Evolutionary conservation across 1,139 yeast genomes (phyloP), one percentile per base, ranked within the genome.

Genomic region (Spathaspora sp.): DNA sequence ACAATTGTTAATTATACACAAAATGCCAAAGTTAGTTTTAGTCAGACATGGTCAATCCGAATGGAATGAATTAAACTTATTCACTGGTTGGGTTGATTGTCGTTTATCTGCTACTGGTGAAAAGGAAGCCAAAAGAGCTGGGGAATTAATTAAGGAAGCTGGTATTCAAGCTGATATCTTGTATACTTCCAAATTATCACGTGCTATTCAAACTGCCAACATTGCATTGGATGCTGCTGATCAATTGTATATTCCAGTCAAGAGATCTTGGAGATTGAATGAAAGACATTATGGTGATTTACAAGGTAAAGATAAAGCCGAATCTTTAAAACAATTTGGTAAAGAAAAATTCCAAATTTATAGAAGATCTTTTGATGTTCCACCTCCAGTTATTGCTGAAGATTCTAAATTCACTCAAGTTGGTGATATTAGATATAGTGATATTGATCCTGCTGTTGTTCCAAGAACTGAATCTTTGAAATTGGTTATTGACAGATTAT

Each of bases 71-170:
- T 89, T 89, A 82, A 91, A 93, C 82, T 81, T 91, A 62, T 93
- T 93, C 85, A 91, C 98, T 70, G 99, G 99, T 66, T 93, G 99
- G 99, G 97, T 91, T 56, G 98, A 91, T 71, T 95, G 89, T 58
- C 80, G 82, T 68, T 83, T 93, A 70, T 84, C 95, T 48, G 91
- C 80, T 53, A 73, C 80, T 60, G 98, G 98, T 72, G 82, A 80
- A 70, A 79, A 85, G 69, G 98, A 93, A 78, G 98, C 98, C 59
- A 77, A 78, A 60, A 84, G 88, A 70, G 99, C 97, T 58, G 99
- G 98, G 72, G 91, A 84, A 68, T 80, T 93, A 67, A 78, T 93
- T 68, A 86, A 85, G 73, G 96, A 89, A 72, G 86, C 93, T 56
- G 88, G 86, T 55, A 80, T 89, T 62, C 72, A 80, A 65, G 96